These are phyloP conservation scores for Zygosaccharomyces pseudobailii DNA, from an alignment of 1,139 yeast species.

Conservation along the genomic window DNA sequence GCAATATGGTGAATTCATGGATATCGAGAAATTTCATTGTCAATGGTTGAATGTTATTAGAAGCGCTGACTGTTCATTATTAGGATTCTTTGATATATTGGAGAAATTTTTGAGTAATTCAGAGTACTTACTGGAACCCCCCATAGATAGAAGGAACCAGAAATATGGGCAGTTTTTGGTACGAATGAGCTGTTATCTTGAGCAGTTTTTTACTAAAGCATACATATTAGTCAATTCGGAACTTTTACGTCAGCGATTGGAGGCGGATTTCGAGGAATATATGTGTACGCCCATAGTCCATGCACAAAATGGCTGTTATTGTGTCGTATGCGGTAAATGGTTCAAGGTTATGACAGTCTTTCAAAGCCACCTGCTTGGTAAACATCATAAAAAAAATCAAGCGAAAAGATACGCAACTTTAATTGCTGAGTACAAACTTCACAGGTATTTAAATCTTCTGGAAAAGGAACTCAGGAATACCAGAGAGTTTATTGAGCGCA, in stretches of 20 bases:
- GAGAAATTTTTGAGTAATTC: slow-evolving; percentile 37
- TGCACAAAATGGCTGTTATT: slow-evolving; percentile 42
- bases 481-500: slow-evolving; percentile 58
- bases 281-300: slow-evolving; percentile 27
- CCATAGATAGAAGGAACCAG: slow-evolving; percentile 31
- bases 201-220: slow-evolving; percentile 41
- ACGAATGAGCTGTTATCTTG: slow-evolving; percentile 44
- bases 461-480: slow-evolving; percentile 40
- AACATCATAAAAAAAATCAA: slow-evolving; percentile 61
- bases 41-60: slow-evolving; percentile 45
- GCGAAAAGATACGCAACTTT: slow-evolving; percentile 15
- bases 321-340: slow-evolving; percentile 58
- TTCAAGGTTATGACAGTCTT: slow-evolving; percentile 67
- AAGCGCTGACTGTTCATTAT: slow-evolving; percentile 39
- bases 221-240: slow-evolving; percentile 49
- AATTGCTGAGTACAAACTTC: slow-evolving; percentile 25
- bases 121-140: slow-evolving; percentile 27
- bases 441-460: slow-evolving; percentile 17
- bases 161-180: slow-evolving; percentile 44
- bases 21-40: slow-evolving; percentile 49
- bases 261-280: slow-evolving; percentile 34
- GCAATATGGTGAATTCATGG: slow-evolving; percentile 58
- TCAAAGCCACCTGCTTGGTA: slow-evolving; percentile 66
- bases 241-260: slow-evolving; percentile 35
- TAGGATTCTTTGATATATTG: slow-evolving; percentile 47